These are phyloP conservation scores for Cladophialophora psammophila DNA, from an alignment of 2,329 filamentous ascomycete species.

Conservation along the genomic window DNA sequence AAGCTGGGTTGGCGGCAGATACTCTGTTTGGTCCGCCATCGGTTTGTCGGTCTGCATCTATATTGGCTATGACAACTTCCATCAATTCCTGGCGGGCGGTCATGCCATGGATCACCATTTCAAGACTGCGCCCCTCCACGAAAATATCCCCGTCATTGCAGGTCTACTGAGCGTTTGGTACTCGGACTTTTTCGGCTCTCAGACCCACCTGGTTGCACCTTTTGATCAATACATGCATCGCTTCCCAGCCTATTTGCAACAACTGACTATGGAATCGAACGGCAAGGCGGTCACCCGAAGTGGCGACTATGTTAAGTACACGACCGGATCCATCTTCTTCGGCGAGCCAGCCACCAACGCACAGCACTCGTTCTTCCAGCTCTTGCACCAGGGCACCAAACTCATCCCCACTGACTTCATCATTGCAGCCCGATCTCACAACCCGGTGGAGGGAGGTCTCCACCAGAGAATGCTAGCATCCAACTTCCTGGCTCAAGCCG, in stretches of 20 bases:
- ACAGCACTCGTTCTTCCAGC: conserved; percentile 99
- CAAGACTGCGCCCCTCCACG: conserved; percentile 82
- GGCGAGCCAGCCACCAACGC: conserved; percentile 99
- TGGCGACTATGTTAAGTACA: conserved; percentile 92
- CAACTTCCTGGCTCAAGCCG: conserved; percentile 59
- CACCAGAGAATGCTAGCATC: conserved; percentile 76
- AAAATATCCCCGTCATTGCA: conserved; percentile 94
- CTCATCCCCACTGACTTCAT: conserved; percentile 99
- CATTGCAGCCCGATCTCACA: conserved; percentile 93
- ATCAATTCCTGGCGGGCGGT: conserved; percentile 91
- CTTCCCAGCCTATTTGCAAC: conserved; percentile 98
- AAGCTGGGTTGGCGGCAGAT: conserved; percentile 97
- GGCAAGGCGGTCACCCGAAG: conserved; percentile 94
- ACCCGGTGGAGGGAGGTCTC: conserved; percentile 87
- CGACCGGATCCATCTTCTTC: conserved; percentile 93
- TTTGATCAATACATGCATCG: conserved; percentile 99
- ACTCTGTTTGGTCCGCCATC: conserved; percentile 99
- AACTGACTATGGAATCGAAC: conserved; percentile 99
- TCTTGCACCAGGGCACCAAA: conserved; percentile 98
- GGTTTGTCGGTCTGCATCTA: conserved; percentile 93
- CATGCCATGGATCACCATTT: conserved; percentile 99
- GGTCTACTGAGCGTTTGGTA: conserved; percentile 98
- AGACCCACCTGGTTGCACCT: conserved; percentile 95
- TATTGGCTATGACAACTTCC: conserved; percentile 97
- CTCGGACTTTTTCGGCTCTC: conserved; percentile 97